Conservation (phyloP, 1,139 yeast species). For the Protomyces lactucae-debilis region DNA sequence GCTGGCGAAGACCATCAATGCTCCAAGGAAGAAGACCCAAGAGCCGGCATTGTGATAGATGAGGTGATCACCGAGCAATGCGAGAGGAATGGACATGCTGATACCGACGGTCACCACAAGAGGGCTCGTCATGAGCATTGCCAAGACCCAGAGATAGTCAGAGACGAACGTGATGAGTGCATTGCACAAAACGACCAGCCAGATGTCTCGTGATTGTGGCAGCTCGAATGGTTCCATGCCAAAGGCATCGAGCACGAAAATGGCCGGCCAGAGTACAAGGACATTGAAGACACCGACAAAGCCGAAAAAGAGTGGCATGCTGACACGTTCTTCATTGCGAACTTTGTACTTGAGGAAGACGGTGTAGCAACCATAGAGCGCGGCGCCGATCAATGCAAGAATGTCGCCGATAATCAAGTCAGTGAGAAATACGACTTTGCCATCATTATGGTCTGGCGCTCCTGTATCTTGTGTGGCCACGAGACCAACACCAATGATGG, state of each 20-base stretch:
- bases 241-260: slow-evolving; percentile 57
- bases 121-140: slow-evolving; percentile 88
- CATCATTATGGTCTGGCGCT: slow-evolving; percentile 38
- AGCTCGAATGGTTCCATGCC: slow-evolving; percentile 66
- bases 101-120: slow-evolving; percentile 92
- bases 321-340: slow-evolving; percentile 64
- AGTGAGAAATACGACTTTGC: slow-evolving; percentile 39
- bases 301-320: slow-evolving; percentile 86
- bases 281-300: slow-evolving; percentile 84
- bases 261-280: slow-evolving; percentile 75
- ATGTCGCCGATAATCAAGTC: slow-evolving; percentile 64
- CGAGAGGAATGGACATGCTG: slow-evolving; percentile 87
- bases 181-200: slow-evolving; percentile 56
- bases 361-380: slow-evolving; percentile 86
- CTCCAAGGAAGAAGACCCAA: slow-evolving; percentile 67
- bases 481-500: slow-evolving; percentile 72
- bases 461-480: slow-evolving; percentile 57
- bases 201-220: slow-evolving; percentile 55
- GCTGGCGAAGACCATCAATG: slow-evolving; percentile 70
- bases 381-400: slow-evolving; percentile 76
- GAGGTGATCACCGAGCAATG: slow-evolving; percentile 84
- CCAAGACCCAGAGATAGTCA: slow-evolving; percentile 93
- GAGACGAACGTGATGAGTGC: slow-evolving; percentile 75
- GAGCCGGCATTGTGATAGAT: slow-evolving; percentile 62
- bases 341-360: slow-evolving; percentile 72